These are phyloP conservation scores for Kondoa malvinella DNA, from an alignment of 768 basidiomycete genomes.

Conservation along the genomic window DNA sequence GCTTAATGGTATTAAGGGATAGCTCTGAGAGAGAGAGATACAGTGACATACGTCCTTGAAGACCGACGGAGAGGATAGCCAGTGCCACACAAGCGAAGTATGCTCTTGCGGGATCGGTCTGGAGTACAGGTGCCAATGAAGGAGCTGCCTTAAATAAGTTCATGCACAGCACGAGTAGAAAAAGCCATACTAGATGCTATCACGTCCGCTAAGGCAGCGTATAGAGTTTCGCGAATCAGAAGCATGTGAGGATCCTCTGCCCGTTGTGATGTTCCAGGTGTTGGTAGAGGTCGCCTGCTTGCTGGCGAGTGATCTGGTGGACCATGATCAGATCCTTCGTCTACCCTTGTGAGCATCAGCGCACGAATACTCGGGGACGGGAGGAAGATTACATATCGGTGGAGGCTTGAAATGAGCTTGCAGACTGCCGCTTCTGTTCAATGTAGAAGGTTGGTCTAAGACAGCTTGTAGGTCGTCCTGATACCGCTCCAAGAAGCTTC, in stretches of 20 bases:
- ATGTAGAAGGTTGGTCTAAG: neutral
- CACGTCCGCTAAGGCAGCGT: conserved; percentile 4
- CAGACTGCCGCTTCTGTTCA: no score
- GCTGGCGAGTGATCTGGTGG: neutral
- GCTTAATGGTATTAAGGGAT: no score
- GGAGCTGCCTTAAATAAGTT: neutral
- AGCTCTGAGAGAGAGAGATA: neutral
- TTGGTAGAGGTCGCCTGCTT: neutral
- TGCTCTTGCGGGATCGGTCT: neutral
- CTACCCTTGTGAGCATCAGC: neutral
- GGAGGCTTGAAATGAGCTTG: neutral
- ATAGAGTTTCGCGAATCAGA: conserved; percentile 4
- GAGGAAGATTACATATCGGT: neutral
- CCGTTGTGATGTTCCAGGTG: neutral
- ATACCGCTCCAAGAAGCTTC: conserved; percentile 3
- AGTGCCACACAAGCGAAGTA: conserved; percentile 3
- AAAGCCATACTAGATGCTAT: neutral
- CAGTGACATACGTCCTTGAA: neutral
- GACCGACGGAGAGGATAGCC: neutral
- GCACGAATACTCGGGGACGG: neutral
- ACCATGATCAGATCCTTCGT: neutral
- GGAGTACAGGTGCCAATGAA: neutral
- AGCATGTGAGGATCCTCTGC: neutral
- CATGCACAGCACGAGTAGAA: neutral
- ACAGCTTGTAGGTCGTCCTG: conserved; percentile 2